Evolutionary conservation across 805 yeast genomes (phyloP).

Genomic region (Clavispora phyllophila): DNA sequence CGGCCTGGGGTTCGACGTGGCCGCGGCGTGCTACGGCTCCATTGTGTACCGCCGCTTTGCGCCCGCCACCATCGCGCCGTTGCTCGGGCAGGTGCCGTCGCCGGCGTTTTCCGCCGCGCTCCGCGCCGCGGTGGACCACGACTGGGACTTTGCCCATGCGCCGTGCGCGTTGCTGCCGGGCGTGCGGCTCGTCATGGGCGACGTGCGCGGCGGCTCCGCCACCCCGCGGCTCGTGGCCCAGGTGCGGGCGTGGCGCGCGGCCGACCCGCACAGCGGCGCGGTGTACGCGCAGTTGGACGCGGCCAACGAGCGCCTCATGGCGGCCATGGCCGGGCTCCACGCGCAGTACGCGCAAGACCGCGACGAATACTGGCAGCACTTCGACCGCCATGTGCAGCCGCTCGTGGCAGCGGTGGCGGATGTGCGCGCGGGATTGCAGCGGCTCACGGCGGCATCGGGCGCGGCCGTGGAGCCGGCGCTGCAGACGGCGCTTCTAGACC

Average conservation of each 20-base stretch:
- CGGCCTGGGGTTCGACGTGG: constrained; percentile 97
- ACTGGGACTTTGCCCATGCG: constrained; percentile 60
- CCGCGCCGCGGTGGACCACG: constrained; percentile 31
- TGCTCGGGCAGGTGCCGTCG: constrained; percentile 25
- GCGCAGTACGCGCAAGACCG: constrained; percentile 15
- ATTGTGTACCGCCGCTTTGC: constrained; percentile 74
- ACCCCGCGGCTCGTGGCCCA: constrained; percentile 84
- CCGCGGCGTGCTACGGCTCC: constrained; percentile 90
- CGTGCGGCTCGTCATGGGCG: constrained; percentile 81
- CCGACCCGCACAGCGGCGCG: constrained; percentile 42
- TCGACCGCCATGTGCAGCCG: constrained; percentile 21
- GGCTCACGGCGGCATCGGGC: constrained; percentile 58
- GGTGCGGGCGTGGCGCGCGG: constrained; percentile 66
- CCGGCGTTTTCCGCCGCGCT: constrained; percentile 18
- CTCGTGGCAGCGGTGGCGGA: constrained; percentile 37
- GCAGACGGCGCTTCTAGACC: constrained; percentile 68
- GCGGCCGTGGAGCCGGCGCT: constrained; percentile 85
- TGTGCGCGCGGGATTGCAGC: constrained; percentile 56
- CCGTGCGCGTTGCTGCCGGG: constrained; percentile 64
- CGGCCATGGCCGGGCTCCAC: constrained; percentile 40
- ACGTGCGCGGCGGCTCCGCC: constrained; percentile 86
- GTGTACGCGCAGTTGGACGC: constrained; percentile 53
- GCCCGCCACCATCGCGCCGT: constrained; percentile 44
- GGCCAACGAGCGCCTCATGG: constrained; percentile 56
- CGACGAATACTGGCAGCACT: not conserved